Base-by-base conservation (phyloP, 139 green algal genomes). In the Ettlia oleoabundans region DNA sequence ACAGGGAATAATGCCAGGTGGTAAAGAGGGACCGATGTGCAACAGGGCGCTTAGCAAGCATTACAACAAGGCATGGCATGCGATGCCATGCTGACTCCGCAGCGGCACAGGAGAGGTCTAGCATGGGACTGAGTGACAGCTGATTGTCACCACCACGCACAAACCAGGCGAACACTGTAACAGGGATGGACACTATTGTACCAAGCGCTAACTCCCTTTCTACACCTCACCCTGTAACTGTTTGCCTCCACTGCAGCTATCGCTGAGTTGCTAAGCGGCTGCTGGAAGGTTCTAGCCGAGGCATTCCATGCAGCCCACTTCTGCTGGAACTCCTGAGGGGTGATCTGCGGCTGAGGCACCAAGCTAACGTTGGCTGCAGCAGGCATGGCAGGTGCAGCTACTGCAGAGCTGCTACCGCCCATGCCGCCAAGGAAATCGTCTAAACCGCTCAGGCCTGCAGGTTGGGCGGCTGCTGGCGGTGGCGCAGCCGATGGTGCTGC, bases 251-350 rank as follows among this genome's bases (percentile, higher is more conserved):
- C 67, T 13, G 30, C 22, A 0, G 78, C 51, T 4, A 70, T 6
- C 18, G 67, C 67, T 28, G 67, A n/a, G 10, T 8, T 6, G 18
- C n/a, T 62, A 2, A 84, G 66, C 38, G 9, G 37, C 67, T 63
- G 37, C 38, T 71, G 61, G 52, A 78, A 71, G 26, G 51, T 64
- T 32, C 41, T 38, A 6, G 69, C 67, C 24, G 15, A 4, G 13
- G 52, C 33, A 4, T 15, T 78, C 78, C 67, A 78, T 1, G 67
- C 78, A 28, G 37, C 78, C 78, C 78, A 84, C 13, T 32, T 58
- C 37, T 61, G 38, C 67, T 78, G 67, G 53, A 84, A 84, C 67
- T 78, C 52, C 66, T 84, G 78, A 0, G 78, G 78, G 0, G 66
- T 72, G 19, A 78, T 68, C 52, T 61, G 37, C 15, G 67, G 78